Evolutionary conservation across 2,329 filamentous ascomycete species (phyloP).

Genomic region (Fusarium sp.): DNA sequence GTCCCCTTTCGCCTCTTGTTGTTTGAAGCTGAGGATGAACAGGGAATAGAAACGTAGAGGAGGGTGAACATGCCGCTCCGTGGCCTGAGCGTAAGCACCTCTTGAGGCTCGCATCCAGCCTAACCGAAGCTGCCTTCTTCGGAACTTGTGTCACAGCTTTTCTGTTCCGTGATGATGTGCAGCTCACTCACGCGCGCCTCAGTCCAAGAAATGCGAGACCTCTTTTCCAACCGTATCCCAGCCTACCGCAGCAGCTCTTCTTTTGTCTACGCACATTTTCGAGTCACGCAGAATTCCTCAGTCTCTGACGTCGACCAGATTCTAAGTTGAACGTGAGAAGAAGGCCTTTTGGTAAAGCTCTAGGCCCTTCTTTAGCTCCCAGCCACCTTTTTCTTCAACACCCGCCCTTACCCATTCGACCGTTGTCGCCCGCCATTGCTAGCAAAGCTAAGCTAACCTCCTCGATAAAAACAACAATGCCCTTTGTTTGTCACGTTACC

Average conservation of each 20-base stretch:
- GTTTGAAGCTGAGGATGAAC: constrained; percentile 5
- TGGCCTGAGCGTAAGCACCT: constrained; percentile 22
- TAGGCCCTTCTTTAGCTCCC: not conserved
- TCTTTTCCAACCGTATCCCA: not conserved
- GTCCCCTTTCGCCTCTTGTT: not conserved
- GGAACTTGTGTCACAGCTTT: constrained; percentile 9
- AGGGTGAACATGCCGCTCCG: constrained; percentile 15
- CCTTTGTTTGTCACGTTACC: constrained; percentile 5
- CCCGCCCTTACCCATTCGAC: not conserved
- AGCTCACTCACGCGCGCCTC: not conserved
- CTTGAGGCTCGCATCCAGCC: constrained; percentile 1
- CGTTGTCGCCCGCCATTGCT: not conserved
- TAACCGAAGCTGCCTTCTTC: constrained; percentile 1
- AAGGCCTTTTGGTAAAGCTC: not conserved
- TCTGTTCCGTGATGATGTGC: not conserved
- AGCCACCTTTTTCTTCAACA: constrained; percentile 6
- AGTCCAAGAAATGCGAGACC: not conserved
- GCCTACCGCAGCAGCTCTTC: not conserved
- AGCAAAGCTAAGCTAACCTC: not conserved
- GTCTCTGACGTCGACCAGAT: not conserved
- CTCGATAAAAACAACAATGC: not conserved
- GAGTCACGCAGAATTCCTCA: not conserved
- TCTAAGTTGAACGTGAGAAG: not conserved
- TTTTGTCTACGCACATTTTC: not conserved
- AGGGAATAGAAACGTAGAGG: constrained; percentile 23